Percentiles rank a stretch among this genome's conserved stretches.
Evolutionary conservation across 768 basidiomycete species (phyloP).

Genomic region (Pisolithus microcarpus): DNA sequence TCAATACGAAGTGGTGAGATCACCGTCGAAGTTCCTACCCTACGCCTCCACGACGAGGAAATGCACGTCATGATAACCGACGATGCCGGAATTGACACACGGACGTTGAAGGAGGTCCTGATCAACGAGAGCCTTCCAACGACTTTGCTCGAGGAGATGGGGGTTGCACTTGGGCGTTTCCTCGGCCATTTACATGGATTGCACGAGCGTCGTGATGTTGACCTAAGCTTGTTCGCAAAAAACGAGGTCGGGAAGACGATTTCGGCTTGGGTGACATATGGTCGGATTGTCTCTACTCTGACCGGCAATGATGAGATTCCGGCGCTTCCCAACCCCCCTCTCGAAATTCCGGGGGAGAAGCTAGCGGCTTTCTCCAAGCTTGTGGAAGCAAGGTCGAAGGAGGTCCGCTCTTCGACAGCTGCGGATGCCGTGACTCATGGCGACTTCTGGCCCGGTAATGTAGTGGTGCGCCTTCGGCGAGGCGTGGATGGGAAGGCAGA

Average conservation of each 20-base stretch:
- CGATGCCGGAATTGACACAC: slow-evolving; percentile 39
- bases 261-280: slow-evolving; percentile 38
- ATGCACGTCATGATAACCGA: slow-evolving; percentile 54
- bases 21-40: slow-evolving; percentile 40
- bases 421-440: slow-evolving; percentile 36
- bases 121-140: slow-evolving; percentile 26
- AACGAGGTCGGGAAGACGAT: slow-evolving; percentile 37
- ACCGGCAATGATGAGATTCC: slow-evolving; percentile 25
- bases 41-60: slow-evolving; percentile 44
- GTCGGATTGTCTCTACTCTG: slow-evolving; percentile 35
- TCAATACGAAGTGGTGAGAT: slow-evolving; percentile 25
- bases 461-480: slow-evolving; percentile 38
- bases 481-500: slow-evolving; percentile 18
- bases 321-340: slow-evolving; percentile 34
- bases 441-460: slow-evolving; percentile 70
- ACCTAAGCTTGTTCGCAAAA: slow-evolving; percentile 33
- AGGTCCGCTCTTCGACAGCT: slow-evolving; percentile 24
- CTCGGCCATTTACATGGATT: slow-evolving; percentile 45
- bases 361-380: slow-evolving; percentile 30
- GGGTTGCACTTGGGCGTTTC: slow-evolving; percentile 47
- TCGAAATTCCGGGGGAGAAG: slow-evolving; percentile 32
- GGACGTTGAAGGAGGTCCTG: slow-evolving; percentile 36
- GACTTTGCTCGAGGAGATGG: slow-evolving; percentile 37
- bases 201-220: slow-evolving; percentile 26
- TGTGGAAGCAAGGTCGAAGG: slow-evolving; percentile 21